phyloP scores from a whole-genome alignment of 1,284 basidiomycete species.

The Volvariella surrecta region DNA sequence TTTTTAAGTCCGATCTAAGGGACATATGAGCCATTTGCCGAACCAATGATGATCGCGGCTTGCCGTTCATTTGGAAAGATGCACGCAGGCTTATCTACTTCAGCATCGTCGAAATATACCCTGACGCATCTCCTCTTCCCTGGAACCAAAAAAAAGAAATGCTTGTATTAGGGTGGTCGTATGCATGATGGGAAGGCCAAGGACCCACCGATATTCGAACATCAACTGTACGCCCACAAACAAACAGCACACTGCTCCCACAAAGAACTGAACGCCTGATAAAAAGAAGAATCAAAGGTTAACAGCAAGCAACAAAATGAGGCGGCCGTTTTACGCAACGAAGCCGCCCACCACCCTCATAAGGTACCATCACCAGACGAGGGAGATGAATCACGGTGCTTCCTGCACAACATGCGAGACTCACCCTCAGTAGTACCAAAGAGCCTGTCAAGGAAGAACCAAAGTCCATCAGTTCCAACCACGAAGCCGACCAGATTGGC shows the following conservation, averaged over 20 bases:
- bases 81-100: conserved; percentile 4
- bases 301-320: conserved; percentile 4
- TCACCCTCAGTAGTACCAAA: conserved; percentile 59
- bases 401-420: conserved; percentile 7
- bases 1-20: no score
- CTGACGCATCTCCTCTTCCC: conserved; percentile 45
- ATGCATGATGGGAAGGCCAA: no score
- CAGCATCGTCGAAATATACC: conserved; percentile 59
- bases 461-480: conserved; percentile 79
- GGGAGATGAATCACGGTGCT: no score
- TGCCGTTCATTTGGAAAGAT: not conserved
- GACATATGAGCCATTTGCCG: no score
- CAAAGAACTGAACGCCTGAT: conserved; percentile 61
- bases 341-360: not conserved
- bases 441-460: conserved; percentile 63
- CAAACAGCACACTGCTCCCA: conserved; percentile 53
- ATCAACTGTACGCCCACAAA: conserved; percentile 88
- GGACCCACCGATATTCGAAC: conserved; percentile 79
- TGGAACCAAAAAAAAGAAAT: conserved; percentile 13
- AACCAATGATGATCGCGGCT: not conserved
- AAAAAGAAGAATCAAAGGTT: conserved; percentile 1
- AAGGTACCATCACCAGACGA: not conserved
- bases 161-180: no score
- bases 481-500: conserved; percentile 97
- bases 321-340: not conserved